Evolutionary conservation across 148 eudicot genomes (phyloP).

Genomic region (Persicaria tinctoria): DNA sequence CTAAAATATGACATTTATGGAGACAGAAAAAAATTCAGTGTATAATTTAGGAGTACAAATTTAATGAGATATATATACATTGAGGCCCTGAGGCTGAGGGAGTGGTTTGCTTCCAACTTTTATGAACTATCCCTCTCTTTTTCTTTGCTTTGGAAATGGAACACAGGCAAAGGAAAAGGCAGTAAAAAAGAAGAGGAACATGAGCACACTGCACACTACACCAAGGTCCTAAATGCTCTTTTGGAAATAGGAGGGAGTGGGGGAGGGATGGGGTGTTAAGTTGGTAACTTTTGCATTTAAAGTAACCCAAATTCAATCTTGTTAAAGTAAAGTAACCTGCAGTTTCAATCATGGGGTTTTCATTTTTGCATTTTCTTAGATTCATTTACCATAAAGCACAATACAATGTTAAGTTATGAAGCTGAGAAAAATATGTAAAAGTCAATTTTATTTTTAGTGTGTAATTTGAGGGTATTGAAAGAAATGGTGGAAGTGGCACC

Average conservation of each 20-base stretch:
- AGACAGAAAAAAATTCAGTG: too few species aligned
- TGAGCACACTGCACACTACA: not conserved
- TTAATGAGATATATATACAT: too few species aligned
- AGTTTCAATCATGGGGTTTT: not conserved
- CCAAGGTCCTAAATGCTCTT: not conserved
- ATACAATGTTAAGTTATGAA: too few species aligned
- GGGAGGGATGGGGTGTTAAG: slow-evolving; percentile 3
- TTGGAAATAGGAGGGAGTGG: not conserved
- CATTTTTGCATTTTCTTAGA: not conserved
- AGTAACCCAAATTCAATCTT: not conserved
- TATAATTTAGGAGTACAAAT: too few species aligned
- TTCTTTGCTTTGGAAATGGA: slow-evolving; percentile 9
- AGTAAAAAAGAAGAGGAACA: slow-evolving; percentile 8
- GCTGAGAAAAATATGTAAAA: too few species aligned
- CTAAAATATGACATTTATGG: too few species aligned
- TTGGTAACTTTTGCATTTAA: not conserved
- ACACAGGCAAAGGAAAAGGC: slow-evolving; percentile 1
- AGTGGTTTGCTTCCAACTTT: not conserved
- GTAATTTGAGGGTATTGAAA: not conserved
- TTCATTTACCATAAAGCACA: not conserved
- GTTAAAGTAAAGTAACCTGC: too few species aligned
- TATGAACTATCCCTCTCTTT: not conserved
- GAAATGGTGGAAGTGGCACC: not conserved
- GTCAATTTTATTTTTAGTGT: not conserved
- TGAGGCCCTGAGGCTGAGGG: not conserved